A percentile compares a stretch with the other conserved stretches of the same genome.
Evolutionary conservation across 495 filamentous ascomycete species (phyloP).

Genomic region (Lasiosphaeria miniovina): DNA sequence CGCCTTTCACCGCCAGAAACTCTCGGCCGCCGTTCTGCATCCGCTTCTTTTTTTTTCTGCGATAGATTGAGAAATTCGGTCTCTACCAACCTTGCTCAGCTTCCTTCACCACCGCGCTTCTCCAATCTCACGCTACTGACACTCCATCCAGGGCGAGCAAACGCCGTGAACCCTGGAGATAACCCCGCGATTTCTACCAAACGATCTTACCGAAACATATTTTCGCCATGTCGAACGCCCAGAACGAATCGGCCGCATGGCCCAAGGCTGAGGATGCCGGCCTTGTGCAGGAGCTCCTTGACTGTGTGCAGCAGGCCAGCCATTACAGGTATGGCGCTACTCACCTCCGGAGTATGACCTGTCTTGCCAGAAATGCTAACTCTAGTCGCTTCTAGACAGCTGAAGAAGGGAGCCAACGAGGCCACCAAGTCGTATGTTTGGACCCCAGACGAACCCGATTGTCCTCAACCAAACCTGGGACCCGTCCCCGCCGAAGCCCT

Average conservation of each 20-base stretch:
- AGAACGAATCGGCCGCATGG: conserved; percentile 66
- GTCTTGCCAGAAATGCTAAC: neutral
- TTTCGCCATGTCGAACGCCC: conserved; percentile 44
- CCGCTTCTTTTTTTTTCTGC: conserved; percentile 12
- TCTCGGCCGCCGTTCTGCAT: neutral
- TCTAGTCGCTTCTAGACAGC: conserved; percentile 46
- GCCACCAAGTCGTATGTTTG: conserved; percentile 67
- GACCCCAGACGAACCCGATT: too few relatives aligned
- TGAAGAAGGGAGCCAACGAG: conserved; percentile 76
- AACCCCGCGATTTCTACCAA: neutral
- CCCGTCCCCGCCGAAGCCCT: neutral
- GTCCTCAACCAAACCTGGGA: too few relatives aligned
- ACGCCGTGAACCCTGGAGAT: conserved; percentile 34
- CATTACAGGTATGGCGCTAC: conserved; percentile 64
- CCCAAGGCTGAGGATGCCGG: conserved; percentile 75
- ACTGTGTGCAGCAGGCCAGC: conserved; percentile 80
- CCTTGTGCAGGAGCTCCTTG: conserved; percentile 76
- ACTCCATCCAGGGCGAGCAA: conserved; percentile 29
- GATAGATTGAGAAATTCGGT: conserved; percentile 1
- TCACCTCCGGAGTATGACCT: neutral
- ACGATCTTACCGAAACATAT: conserved; percentile 1
- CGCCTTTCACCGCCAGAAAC: conserved; percentile 12
- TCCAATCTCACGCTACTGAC: conserved; percentile 9
- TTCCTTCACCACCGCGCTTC: neutral
- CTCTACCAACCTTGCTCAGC: conserved; percentile 5